Evolutionary conservation across 768 basidiomycete species (phyloP).

Genomic region (Termitomyces heimii): DNA sequence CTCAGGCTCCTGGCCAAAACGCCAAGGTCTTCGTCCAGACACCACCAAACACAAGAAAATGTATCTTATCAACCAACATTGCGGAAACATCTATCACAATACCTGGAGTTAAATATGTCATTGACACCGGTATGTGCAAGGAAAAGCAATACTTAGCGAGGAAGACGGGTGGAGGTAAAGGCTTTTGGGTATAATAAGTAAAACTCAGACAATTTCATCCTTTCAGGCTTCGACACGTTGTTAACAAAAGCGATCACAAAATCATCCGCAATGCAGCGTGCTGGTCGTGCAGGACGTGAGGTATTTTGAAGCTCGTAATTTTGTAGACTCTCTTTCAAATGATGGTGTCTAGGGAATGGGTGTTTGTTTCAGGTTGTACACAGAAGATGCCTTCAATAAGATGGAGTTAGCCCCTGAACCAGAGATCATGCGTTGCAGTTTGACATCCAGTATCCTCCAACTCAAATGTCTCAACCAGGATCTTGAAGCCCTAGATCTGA

Average conservation of each 20-base stretch:
- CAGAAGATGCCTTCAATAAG: slow-evolving; percentile 67
- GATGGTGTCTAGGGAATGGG: slow-evolving; percentile 55
- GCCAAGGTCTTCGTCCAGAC: slow-evolving; percentile 68
- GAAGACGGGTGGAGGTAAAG: slow-evolving; percentile 58
- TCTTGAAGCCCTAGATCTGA: slow-evolving; percentile 75
- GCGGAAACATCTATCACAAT: slow-evolving; percentile 98
- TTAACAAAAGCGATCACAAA: slow-evolving; percentile 79
- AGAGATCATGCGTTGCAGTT: slow-evolving; percentile 85
- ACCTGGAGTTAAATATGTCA: slow-evolving; percentile 90
- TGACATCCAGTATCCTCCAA: slow-evolving; percentile 80
- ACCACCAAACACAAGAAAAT: slow-evolving; percentile 70
- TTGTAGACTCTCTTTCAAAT: not conserved
- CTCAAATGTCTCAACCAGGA: slow-evolving; percentile 82
- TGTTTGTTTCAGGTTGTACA: slow-evolving; percentile 89
- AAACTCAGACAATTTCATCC: not conserved
- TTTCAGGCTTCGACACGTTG: slow-evolving; percentile 80
- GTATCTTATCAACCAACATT: slow-evolving; percentile 95
- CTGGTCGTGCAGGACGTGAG: slow-evolving; percentile 95
- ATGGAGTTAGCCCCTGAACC: slow-evolving; percentile 71
- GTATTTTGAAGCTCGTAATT: slow-evolving; percentile 27
- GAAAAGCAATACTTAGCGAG: slow-evolving; percentile 83
- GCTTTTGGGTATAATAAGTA: not conserved
- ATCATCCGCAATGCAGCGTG: slow-evolving; percentile 89
- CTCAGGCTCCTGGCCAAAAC: slow-evolving; percentile 75
- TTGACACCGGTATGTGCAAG: slow-evolving; percentile 95